Evolutionary conservation across 2,329 filamentous ascomycete genomes (phyloP).

Genomic region (Xylaria hypoxylon): DNA sequence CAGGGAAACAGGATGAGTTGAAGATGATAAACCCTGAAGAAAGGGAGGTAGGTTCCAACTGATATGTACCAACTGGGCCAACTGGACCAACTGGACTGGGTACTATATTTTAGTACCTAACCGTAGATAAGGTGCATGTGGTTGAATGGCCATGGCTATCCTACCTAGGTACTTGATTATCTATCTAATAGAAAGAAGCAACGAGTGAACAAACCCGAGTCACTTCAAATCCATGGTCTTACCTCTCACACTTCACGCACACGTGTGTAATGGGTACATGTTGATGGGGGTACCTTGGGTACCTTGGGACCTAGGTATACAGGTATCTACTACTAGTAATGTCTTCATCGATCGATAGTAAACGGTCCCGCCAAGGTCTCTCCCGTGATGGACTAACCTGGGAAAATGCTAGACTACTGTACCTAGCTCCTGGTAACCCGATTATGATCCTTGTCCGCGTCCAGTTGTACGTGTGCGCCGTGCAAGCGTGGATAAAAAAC

Average conservation of each 20-base stretch:
- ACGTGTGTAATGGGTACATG: slow-evolving; percentile 2
- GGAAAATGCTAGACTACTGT: too few relatives aligned
- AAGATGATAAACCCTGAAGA: background rate
- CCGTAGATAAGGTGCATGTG: slow-evolving; percentile 8
- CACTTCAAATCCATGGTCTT: background rate
- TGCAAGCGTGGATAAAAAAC: slow-evolving; percentile 17
- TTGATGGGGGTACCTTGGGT: background rate
- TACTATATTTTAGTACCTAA: slow-evolving; percentile 18
- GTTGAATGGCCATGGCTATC: slow-evolving; percentile 12
- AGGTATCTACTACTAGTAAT: background rate
- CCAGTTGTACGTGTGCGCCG: slow-evolving; percentile 2
- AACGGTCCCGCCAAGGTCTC: slow-evolving; percentile 15
- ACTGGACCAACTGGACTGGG: too few relatives aligned
- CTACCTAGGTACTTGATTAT: background rate
- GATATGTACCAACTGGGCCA: background rate
- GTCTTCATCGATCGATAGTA: slow-evolving; percentile 24
- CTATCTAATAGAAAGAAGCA: slow-evolving; percentile 12
- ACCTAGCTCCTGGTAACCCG: slow-evolving; percentile 7
- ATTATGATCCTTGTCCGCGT: slow-evolving; percentile 19
- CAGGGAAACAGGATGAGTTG: slow-evolving; percentile 9
- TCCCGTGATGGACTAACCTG: slow-evolving; percentile 15
- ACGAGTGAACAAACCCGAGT: background rate
- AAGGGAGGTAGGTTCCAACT: slow-evolving; percentile 10
- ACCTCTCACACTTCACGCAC: background rate
- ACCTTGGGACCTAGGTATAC: too few relatives aligned